Conservation (phyloP, 73 alveolate genomes). For the Paramecium tetraurelia region DNA sequence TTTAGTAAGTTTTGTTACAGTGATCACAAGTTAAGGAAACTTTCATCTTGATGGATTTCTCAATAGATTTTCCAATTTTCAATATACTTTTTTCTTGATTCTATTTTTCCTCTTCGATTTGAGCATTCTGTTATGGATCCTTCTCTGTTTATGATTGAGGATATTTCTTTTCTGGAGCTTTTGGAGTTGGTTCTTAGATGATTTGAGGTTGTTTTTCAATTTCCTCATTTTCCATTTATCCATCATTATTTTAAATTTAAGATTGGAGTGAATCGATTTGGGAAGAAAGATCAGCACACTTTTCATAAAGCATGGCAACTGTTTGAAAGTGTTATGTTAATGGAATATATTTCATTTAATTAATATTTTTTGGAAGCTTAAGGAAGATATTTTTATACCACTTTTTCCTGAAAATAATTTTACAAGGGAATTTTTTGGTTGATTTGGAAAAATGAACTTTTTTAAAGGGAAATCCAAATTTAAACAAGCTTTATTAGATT, state of each 20-base stretch:
- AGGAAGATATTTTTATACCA: background rate
- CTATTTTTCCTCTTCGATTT: background rate
- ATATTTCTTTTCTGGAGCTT: background rate
- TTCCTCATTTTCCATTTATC: background rate
- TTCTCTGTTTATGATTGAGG: background rate
- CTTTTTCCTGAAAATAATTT: background rate
- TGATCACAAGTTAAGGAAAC: background rate
- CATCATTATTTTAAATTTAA: background rate
- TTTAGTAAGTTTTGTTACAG: background rate
- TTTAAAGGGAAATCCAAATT: background rate
- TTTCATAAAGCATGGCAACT: slow-evolving; percentile 3
- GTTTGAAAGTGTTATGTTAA: background rate
- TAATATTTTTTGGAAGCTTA: background rate
- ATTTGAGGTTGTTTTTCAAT: background rate
- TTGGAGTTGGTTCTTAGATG: background rate
- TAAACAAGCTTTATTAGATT: background rate
- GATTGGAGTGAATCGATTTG: background rate
- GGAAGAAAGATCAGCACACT: background rate
- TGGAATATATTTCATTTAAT: background rate
- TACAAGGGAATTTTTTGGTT: background rate
- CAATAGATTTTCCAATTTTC: background rate
- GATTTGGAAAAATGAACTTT: background rate
- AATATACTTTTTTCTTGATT: background rate
- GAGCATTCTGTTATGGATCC: background rate
- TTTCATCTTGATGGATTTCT: background rate